These are phyloP conservation scores for Selaginella moellendorffii DNA, from an alignment of 75 land plant species.

Conservation along the genomic window DNA sequence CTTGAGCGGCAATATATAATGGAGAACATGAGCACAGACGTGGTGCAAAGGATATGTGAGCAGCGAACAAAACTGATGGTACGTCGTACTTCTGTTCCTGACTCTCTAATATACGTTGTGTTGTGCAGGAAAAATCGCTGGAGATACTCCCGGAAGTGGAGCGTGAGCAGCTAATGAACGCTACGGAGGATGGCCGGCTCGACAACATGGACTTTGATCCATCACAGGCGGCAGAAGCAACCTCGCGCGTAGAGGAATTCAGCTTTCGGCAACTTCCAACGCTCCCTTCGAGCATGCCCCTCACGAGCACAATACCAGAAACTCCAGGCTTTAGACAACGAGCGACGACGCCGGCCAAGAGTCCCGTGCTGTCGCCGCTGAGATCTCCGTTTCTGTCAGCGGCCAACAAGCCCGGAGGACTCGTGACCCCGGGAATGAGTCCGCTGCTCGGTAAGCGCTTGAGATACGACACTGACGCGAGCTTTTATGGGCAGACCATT, in stretches of 20 bases:
- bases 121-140: slow-evolving; percentile 44
- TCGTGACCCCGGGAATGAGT: slow-evolving; percentile 10
- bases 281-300: slow-evolving; percentile 19
- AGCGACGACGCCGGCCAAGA: too few relatives aligned
- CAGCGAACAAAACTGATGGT: slow-evolving; percentile 60
- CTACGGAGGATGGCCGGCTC: neutral
- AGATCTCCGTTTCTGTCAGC: slow-evolving; percentile 9
- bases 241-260: neutral
- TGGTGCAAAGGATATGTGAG: slow-evolving; percentile 31
- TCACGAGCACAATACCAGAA: too few relatives aligned
- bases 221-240: neutral
- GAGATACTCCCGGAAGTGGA: slow-evolving; percentile 70
- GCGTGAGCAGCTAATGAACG: slow-evolving; percentile 17
- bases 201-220: neutral
- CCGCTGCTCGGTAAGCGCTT: slow-evolving; percentile 19
- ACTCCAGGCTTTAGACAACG: too few relatives aligned
- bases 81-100: slow-evolving; percentile 21
- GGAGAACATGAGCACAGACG: slow-evolving; percentile 27
- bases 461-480: slow-evolving; percentile 18
- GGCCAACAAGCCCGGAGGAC: too few relatives aligned
- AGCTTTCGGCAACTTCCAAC: slow-evolving; percentile 13
- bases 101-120: neutral
- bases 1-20: slow-evolving; percentile 40
- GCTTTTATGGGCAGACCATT: too few relatives aligned
- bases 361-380: too few relatives aligned